These are phyloP conservation scores for Lactarius pseudohatsudake DNA, from an alignment of 768 basidiomycete species.

Conservation along the genomic window DNA sequence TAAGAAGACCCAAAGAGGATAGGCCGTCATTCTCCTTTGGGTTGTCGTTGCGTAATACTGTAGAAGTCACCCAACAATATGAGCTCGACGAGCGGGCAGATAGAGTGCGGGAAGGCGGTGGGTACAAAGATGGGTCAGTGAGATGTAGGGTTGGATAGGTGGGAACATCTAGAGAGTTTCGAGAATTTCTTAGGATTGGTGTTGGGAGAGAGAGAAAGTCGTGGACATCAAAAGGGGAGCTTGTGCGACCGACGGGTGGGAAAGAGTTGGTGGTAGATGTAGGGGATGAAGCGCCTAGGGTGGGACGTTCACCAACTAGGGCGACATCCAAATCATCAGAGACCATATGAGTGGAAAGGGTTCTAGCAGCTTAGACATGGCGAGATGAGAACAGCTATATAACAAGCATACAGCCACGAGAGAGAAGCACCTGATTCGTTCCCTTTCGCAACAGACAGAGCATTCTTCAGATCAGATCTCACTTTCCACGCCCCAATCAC, in stretches of 20 bases:
- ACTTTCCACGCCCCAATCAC: conserved; percentile 22
- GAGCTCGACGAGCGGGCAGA: conserved; percentile 55
- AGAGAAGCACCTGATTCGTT: conserved; percentile 31
- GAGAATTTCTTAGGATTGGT: conserved; percentile 23
- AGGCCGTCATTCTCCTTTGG: conserved; percentile 56
- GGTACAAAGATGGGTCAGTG: conserved; percentile 42
- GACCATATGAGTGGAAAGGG: too few species aligned
- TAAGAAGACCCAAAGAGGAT: conserved; percentile 51
- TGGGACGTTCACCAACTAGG: too few species aligned
- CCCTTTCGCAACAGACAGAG: conserved; percentile 22
- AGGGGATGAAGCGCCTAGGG: too few species aligned
- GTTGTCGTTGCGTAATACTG: conserved; percentile 65
- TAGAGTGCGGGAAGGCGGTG: conserved; percentile 75
- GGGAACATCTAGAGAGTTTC: conserved; percentile 37
- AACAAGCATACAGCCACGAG: conserved; percentile 14
- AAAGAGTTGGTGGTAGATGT: too few species aligned
- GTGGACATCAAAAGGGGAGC: too few species aligned
- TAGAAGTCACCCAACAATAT: conserved; percentile 54
- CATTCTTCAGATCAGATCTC: conserved; percentile 19
- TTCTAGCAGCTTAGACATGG: too few species aligned
- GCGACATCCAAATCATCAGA: too few species aligned
- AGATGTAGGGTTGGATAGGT: conserved; percentile 34
- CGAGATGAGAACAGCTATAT: too few species aligned
- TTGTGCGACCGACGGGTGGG: too few species aligned
- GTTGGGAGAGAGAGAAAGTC: conserved; percentile 16